Percentiles rank a stretch among this genome's conserved stretches.
Evolutionary conservation across 768 basidiomycete genomes (phyloP).

Genomic region (Ramaria rubella): DNA sequence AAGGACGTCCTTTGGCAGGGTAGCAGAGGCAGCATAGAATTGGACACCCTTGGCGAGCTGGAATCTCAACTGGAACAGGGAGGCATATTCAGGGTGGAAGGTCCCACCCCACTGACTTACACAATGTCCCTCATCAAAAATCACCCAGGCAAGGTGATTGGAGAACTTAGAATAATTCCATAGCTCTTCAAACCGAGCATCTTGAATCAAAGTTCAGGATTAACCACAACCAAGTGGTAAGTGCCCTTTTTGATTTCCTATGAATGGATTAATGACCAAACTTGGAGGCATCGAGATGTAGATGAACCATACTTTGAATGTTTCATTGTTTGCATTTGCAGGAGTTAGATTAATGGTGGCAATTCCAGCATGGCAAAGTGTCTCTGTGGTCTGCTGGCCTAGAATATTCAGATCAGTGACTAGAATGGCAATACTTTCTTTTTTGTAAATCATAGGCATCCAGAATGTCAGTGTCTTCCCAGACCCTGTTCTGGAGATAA

Average conservation of each 20-base stretch:
- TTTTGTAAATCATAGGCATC: slow-evolving; percentile 25
- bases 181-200: slow-evolving; percentile 12
- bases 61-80: slow-evolving; percentile 21
- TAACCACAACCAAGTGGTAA: slow-evolving; percentile 15
- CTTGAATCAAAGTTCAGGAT: slow-evolving; percentile 14
- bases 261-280: not conserved
- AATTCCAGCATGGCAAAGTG: slow-evolving; percentile 14
- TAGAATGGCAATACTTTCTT: not conserved
- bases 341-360: slow-evolving; percentile 17
- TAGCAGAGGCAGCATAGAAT: slow-evolving; percentile 30
- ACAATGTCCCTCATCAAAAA: slow-evolving; percentile 37
- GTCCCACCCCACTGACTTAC: slow-evolving; percentile 31
- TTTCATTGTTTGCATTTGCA: slow-evolving; percentile 15
- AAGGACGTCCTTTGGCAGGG: slow-evolving; percentile 23
- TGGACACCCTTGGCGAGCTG: slow-evolving; percentile 25
- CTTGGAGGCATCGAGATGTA: not conserved
- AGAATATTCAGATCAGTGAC: slow-evolving; percentile 20
- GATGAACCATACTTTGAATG: slow-evolving; percentile 16
- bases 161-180: not conserved
- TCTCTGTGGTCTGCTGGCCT: slow-evolving; percentile 17
- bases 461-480: too few species aligned
- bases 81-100: slow-evolving; percentile 32
- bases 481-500: slow-evolving; percentile 21
- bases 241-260: slow-evolving; percentile 5
- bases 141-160: slow-evolving; percentile 17